phyloP scores from a whole-genome alignment of 306 rosid genomes.

The Pyrus communis region DNA sequence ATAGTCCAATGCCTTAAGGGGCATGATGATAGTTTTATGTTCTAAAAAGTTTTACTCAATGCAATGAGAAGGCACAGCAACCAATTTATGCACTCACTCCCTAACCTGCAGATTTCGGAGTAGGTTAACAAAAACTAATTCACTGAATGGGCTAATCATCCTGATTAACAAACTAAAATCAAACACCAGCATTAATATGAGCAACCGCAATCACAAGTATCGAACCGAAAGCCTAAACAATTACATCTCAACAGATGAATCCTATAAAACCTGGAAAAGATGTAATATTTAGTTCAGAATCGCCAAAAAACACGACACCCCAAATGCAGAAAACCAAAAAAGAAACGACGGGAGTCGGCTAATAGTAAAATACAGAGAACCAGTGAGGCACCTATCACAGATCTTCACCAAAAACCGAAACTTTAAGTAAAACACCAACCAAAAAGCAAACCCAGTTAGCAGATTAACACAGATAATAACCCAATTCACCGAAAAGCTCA shows the following conservation, averaged over 20 bases:
- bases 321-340: not conserved
- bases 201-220: not conserved
- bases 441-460: conserved; percentile 2
- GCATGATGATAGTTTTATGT: conserved; percentile 51
- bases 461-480: not conserved
- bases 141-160: not conserved
- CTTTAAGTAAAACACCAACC: not conserved
- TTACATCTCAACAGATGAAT: not conserved
- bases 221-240: not conserved
- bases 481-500: not conserved
- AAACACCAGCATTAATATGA: not conserved
- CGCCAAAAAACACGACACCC: not conserved
- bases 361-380: not conserved
- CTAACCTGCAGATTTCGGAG: conserved; percentile 23
- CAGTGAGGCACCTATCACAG: not conserved
- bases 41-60: conserved; percentile 22
- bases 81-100: conserved; percentile 17
- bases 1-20: conserved; percentile 69
- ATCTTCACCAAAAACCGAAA: not conserved
- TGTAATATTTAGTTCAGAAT: not conserved
- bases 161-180: not conserved
- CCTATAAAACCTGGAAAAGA: not conserved
- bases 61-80: conserved; percentile 1
- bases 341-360: not conserved
- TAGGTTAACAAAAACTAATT: not conserved